Percentiles rank a stretch among this genome's conserved stretches.
Evolutionary conservation across 305 asterid genomes (phyloP).

Genomic region (Solanum aculeatissimum): DNA sequence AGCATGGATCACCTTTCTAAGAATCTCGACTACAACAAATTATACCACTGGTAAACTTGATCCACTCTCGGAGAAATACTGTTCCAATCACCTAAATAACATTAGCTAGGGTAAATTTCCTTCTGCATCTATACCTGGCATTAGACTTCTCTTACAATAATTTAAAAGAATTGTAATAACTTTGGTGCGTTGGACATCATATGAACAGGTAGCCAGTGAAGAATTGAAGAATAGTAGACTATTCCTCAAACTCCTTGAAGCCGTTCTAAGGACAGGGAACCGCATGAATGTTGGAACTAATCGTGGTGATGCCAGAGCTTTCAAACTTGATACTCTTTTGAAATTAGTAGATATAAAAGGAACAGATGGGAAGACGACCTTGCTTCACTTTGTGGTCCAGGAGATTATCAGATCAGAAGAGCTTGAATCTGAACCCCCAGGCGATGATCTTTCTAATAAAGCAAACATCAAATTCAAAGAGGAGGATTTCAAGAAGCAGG

Average conservation of each 20-base stretch:
- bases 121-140: background rate
- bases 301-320: slow-evolving; percentile 85
- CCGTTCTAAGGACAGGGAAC: slow-evolving; percentile 85
- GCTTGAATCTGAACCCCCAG: slow-evolving; percentile 22
- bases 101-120: background rate
- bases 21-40: background rate
- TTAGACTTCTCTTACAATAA: background rate
- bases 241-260: slow-evolving; percentile 90
- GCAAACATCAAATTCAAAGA: slow-evolving; percentile 27
- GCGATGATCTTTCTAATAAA: slow-evolving; percentile 13
- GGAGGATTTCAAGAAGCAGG: slow-evolving; percentile 70
- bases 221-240: slow-evolving; percentile 77
- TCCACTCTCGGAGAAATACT: background rate
- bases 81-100: background rate
- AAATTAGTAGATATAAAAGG: slow-evolving; percentile 85
- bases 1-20: background rate
- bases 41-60: background rate
- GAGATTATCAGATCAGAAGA: slow-evolving; percentile 84
- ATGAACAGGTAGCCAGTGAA: slow-evolving; percentile 67
- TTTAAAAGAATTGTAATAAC: background rate
- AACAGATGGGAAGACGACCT: slow-evolving; percentile 86
- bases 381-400: slow-evolving; percentile 94
- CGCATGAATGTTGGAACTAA: slow-evolving; percentile 94
- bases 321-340: slow-evolving; percentile 77
- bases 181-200: background rate